A percentile compares a stretch with the other conserved stretches of the same genome.
These are phyloP conservation scores for Candida labiduridarum DNA, from an alignment of 1,139 yeast species.

Conservation along the genomic window DNA sequence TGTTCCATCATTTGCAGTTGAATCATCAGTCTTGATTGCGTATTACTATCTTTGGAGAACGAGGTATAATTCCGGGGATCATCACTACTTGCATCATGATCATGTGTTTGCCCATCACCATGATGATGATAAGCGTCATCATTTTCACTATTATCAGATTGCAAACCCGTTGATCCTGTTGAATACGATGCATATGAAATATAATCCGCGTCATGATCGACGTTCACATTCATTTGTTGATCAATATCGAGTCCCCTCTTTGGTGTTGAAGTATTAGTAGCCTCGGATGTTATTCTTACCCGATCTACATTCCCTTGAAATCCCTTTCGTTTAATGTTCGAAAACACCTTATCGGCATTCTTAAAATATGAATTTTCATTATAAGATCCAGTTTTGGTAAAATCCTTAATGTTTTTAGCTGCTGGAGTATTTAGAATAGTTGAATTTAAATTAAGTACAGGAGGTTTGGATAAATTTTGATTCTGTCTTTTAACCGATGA, in stretches of 20 bases:
- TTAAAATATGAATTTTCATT: constrained; percentile 39
- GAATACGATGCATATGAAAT: constrained; percentile 31
- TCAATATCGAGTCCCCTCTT: constrained; percentile 23
- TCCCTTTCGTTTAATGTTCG: constrained; percentile 41
- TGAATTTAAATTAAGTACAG: constrained; percentile 6
- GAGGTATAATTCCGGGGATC: constrained; percentile 29
- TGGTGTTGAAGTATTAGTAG: constrained; percentile 45
- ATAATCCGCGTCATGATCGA: constrained; percentile 26
- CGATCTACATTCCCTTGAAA: constrained; percentile 14
- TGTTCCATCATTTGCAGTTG: constrained; percentile 17
- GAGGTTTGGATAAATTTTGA: constrained; percentile 3
- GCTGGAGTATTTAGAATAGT: constrained; percentile 12
- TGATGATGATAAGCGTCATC: no score
- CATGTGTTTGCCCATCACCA: constrained; percentile 9
- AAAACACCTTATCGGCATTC: constrained; percentile 45
- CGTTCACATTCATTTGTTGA: constrained; percentile 1
- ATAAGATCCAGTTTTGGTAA: constrained; percentile 34
- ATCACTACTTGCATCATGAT: constrained; percentile 7
- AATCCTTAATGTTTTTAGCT: constrained; percentile 36
- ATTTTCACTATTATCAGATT: constrained; percentile 16
- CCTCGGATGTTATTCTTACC: constrained; percentile 13
- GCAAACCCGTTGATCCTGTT: constrained; percentile 26
- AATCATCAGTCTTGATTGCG: constrained; percentile 5
- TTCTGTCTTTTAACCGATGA: not conserved
- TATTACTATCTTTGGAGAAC: constrained; percentile 13